Percentiles rank a stretch among this genome's conserved stretches.
Conservation (phyloP, 2,329 filamentous ascomycete genomes). For the Nemania sp. region DNA sequence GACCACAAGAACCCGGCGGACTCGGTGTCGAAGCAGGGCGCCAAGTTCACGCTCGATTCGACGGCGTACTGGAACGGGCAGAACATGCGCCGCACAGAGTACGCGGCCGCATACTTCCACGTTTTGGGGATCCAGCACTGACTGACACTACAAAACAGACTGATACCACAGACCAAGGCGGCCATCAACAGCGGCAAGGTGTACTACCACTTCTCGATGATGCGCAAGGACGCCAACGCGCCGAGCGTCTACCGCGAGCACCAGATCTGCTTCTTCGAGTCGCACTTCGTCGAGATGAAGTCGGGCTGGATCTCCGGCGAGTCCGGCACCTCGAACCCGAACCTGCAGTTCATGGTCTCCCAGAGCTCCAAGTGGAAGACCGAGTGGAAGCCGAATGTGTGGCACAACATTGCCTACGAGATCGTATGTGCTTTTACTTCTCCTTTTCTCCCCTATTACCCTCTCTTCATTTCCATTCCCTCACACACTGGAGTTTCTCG, state of each 20-base stretch:
- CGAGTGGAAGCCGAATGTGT: slow-evolving; percentile 63
- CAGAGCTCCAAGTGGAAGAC: slow-evolving; percentile 66
- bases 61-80: slow-evolving; percentile 74
- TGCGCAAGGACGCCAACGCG: slow-evolving; percentile 60
- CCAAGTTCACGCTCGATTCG: slow-evolving; percentile 66
- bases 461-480: neutral
- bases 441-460: neutral
- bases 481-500: neutral
- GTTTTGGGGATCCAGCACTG: too few species aligned
- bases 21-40: slow-evolving; percentile 62
- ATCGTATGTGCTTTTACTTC: slow-evolving; percentile 46
- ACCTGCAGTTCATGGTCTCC: slow-evolving; percentile 67
- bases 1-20: slow-evolving; percentile 69
- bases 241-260: slow-evolving; percentile 68
- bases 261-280: slow-evolving; percentile 66
- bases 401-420: slow-evolving; percentile 77
- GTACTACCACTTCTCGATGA: slow-evolving; percentile 73
- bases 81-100: slow-evolving; percentile 71
- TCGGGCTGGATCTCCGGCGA: slow-evolving; percentile 63
- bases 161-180: slow-evolving; percentile 72
- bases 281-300: slow-evolving; percentile 77
- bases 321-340: slow-evolving; percentile 49
- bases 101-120: neutral
- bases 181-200: slow-evolving; percentile 67
- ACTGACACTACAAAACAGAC: too few species aligned